Base-by-base conservation (phyloP, 2,329 filamentous ascomycete species). In the Amauroascus niger region DNA sequence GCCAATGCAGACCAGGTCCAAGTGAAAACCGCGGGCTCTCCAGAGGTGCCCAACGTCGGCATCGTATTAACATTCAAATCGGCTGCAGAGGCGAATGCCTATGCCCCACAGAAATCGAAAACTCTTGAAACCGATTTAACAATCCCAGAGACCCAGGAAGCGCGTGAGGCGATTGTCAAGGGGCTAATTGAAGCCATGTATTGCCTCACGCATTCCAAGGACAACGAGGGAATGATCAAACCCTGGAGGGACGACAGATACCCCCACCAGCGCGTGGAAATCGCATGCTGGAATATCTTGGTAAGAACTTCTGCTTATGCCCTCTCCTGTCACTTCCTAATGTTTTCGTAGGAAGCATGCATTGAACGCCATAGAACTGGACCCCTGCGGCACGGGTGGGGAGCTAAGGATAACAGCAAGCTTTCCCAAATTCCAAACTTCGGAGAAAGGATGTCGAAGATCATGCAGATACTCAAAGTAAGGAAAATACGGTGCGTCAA, bases 101-200 rank as follows among this genome's bases (percentile, higher is more conserved):
- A 54, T 44, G 39, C 49, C 3, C 54, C 54, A n/a, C 46, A 55
- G 16, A 57, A 49, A 24, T 32, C 28, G 43, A 14, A n/a, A 14
- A 24, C 13, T 9, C 47, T 55, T 16, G 35, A 47, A 7, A 14
- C n/a, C 9, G 66, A 69, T 43, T 24, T 28, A 5, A 66, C 65
- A 7, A 60, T 70, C 49, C 67, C 66, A 18, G 44, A 37, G 2
- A 62, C 55, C 13, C 13, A 39, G 6, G 46, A 55, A 1, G 57
- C 63, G 18, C 61, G 61, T 14, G 46, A 57, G 14, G 62, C 60
- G 8, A 60, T 67, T 35, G 66, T 69, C 20, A 60, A 58, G 41
- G 58, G 58, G 3, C 56, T 71, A 24, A 59, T 63, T 46, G 59
- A 59, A n/a, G 67, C 67, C 0, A 68, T 71, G 64, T 64, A 61